Conservation (phyloP, 192 early-diverging fungal genomes). For the Entomortierella chlamydospora region DNA sequence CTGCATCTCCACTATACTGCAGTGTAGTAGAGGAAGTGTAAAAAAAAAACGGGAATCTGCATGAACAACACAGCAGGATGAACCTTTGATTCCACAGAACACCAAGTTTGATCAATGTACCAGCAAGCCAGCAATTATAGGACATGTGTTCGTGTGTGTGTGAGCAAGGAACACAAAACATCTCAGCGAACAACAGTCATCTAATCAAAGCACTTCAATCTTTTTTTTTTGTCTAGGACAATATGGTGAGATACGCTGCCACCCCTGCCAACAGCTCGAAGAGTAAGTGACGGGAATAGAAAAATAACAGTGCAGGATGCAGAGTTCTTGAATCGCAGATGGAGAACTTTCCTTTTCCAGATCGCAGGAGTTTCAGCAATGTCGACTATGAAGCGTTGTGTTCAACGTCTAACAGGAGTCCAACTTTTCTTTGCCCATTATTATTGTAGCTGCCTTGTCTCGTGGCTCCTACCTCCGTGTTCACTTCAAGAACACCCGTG, state of each 20-base stretch:
- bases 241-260: constrained; percentile 87
- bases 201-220: constrained; percentile 6
- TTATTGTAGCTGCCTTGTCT: constrained; percentile 79
- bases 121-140: too few species aligned
- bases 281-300: constrained; percentile 59
- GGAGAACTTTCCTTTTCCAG: too few species aligned
- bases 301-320: neutral
- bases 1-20: constrained; percentile 43
- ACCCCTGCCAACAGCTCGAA: constrained; percentile 84
- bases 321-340: too few species aligned
- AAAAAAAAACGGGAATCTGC: neutral
- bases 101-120: neutral
- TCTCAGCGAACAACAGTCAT: constrained; percentile 4
- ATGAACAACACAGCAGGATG: constrained; percentile 3
- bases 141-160: too few species aligned
- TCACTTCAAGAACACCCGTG: constrained; percentile 99
- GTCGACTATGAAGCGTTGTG: too few species aligned
- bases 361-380: too few species aligned
- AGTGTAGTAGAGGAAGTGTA: too few species aligned
- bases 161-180: too few species aligned
- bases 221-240: constrained; percentile 40
- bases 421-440: neutral
- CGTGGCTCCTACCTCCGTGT: constrained; percentile 94
- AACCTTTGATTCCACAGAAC: constrained; percentile 3
- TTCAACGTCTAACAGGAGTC: neutral